Evolutionary conservation across 192 early-diverging fungal species (phyloP).

Genomic region (Backusella morwellensis): DNA sequence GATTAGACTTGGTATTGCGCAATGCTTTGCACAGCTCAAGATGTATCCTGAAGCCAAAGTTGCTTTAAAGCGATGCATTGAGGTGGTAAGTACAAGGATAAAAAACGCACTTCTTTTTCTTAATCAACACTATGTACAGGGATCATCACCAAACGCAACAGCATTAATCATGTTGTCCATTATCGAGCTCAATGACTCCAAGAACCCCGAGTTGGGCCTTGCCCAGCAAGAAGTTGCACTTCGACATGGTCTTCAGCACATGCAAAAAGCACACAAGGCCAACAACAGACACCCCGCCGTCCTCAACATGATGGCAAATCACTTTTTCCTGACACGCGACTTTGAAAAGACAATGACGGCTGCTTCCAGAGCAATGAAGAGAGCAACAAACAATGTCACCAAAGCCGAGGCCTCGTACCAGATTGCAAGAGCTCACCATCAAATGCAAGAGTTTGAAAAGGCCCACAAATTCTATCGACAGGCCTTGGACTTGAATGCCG

Average conservation of each 20-base stretch:
- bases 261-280: slow-evolving; percentile 48
- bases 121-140: not conserved
- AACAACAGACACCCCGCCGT: slow-evolving; percentile 57
- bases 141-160: slow-evolving; percentile 49
- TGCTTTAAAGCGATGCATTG: slow-evolving; percentile 69
- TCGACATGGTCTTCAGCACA: slow-evolving; percentile 42
- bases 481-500: slow-evolving; percentile 62
- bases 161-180: slow-evolving; percentile 74
- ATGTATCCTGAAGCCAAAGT: slow-evolving; percentile 64
- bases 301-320: slow-evolving; percentile 53
- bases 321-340: slow-evolving; percentile 47
- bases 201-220: slow-evolving; percentile 37
- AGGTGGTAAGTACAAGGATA: slow-evolving; percentile 45
- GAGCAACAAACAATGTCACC: slow-evolving; percentile 49
- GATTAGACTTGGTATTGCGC: slow-evolving; percentile 84
- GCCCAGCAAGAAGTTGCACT: slow-evolving; percentile 44
- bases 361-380: slow-evolving; percentile 40
- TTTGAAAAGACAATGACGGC: slow-evolving; percentile 43
- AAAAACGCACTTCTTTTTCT: too few relatives aligned
- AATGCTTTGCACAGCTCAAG: slow-evolving; percentile 78
- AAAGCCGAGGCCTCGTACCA: slow-evolving; percentile 64
- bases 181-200: slow-evolving; percentile 77
- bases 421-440: slow-evolving; percentile 53
- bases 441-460: slow-evolving; percentile 60
- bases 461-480: slow-evolving; percentile 71